Percentiles rank a stretch among this genome's conserved stretches.
Conservation (phyloP, 2,329 filamentous ascomycete species). For the Delphinella strobiligena region DNA sequence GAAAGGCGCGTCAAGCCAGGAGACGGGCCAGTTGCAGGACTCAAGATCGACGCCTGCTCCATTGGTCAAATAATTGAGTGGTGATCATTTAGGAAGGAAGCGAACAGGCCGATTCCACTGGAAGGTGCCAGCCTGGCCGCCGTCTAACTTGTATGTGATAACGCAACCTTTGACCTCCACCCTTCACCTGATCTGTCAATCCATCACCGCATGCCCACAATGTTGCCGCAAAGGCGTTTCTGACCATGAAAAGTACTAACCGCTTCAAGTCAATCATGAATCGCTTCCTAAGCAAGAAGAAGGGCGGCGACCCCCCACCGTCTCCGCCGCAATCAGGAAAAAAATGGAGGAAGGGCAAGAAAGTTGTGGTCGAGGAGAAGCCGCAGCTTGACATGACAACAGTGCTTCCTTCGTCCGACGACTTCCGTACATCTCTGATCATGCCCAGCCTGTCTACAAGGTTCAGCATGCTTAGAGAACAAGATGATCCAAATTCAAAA, state of each 20-base stretch:
- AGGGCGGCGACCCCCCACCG: conserved; percentile 44
- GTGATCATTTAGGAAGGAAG: too few species aligned
- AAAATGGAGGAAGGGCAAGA: conserved; percentile 40
- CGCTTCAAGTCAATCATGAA: conserved; percentile 46
- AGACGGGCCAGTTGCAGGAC: too few species aligned
- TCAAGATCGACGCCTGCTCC: too few species aligned
- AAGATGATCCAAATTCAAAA: conserved; percentile 80
- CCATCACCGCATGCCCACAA: not conserved
- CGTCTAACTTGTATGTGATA: too few species aligned
- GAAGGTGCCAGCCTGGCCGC: too few species aligned
- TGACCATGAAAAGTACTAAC: not conserved
- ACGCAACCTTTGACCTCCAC: too few species aligned
- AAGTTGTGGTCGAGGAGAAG: conserved; percentile 40
- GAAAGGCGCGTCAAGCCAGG: too few species aligned
- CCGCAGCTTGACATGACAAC: conserved; percentile 58
- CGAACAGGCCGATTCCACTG: too few species aligned
- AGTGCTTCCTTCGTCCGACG: conserved; percentile 69
- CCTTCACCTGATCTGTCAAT: not conserved
- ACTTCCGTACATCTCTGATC: conserved; percentile 89
- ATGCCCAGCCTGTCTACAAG: conserved; percentile 92
- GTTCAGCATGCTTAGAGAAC: conserved; percentile 93
- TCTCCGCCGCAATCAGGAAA: conserved; percentile 10
- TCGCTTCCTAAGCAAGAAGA: conserved; percentile 64
- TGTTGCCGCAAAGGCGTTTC: not conserved
- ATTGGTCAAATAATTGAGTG: too few species aligned